Percentiles rank a stretch among this genome's conserved stretches.
Conservation (phyloP, 2,329 filamentous ascomycete genomes). For the Sclerotinia spermophila region DNA sequence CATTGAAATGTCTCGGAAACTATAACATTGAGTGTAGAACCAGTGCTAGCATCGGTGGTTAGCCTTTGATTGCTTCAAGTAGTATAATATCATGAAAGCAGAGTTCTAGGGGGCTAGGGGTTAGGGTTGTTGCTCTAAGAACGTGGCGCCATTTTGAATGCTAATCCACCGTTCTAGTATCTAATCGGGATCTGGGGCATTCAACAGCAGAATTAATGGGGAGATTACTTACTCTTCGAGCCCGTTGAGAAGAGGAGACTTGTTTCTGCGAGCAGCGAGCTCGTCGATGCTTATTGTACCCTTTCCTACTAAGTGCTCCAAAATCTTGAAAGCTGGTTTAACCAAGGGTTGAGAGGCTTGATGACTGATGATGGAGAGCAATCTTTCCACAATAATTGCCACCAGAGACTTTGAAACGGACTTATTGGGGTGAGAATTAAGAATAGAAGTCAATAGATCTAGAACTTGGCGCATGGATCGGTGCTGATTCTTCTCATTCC, state of each 20-base stretch:
- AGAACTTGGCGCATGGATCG: conserved; percentile 61
- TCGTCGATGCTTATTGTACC: conserved; percentile 45
- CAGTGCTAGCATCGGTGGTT: not conserved
- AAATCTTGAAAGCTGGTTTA: conserved; percentile 65
- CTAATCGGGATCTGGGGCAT: not conserved
- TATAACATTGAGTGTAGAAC: conserved; percentile 45
- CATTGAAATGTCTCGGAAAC: conserved; percentile 50
- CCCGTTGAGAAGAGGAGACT: not conserved
- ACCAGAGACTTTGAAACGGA: conserved; percentile 44
- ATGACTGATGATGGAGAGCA: conserved; percentile 57
- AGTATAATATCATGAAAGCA: not conserved
- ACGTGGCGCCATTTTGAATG: not conserved
- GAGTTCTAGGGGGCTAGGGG: not conserved
- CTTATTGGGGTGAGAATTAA: conserved; percentile 48
- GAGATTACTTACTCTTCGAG: not conserved
- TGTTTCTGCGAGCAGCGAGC: conserved; percentile 20
- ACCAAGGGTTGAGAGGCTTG: conserved; percentile 60
- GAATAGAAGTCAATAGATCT: conserved; percentile 52
- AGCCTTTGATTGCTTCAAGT: not conserved
- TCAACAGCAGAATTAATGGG: not conserved
- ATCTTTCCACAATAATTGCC: conserved; percentile 46
- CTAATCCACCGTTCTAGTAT: not conserved
- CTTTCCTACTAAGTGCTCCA: conserved; percentile 64
- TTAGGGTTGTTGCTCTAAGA: not conserved
- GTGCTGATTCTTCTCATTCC: conserved; percentile 63